A percentile compares a stretch with the other conserved stretches of the same genome.
Evolutionary conservation across 2,329 filamentous ascomycete genomes (phyloP).

Genomic region (Berkeleyomyces rouxiae): DNA sequence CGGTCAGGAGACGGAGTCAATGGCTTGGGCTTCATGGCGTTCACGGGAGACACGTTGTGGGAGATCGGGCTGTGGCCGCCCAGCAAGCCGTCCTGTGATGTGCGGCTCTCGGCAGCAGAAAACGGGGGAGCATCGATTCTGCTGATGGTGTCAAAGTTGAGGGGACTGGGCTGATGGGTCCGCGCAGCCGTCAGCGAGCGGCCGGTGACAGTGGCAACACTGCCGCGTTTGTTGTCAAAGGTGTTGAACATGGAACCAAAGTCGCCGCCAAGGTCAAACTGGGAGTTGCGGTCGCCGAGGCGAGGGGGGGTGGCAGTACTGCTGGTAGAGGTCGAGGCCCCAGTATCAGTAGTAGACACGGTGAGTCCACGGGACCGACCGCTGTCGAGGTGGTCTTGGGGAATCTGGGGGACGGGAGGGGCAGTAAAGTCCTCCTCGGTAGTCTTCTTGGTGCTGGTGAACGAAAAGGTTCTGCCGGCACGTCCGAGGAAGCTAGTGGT

Average conservation of each 20-base stretch:
- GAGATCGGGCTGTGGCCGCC: conserved; percentile 14
- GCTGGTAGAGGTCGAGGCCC: conserved; percentile 35
- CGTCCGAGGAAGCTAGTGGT: conserved; percentile 37
- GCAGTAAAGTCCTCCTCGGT: conserved; percentile 14
- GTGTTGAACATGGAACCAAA: conserved; percentile 38
- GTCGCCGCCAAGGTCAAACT: conserved; percentile 39
- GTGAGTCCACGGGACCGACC: conserved; percentile 8
- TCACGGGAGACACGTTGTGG: conserved; percentile 14
- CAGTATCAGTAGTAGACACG: conserved; percentile 10
- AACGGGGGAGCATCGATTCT: conserved; percentile 23
- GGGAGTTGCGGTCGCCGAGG: conserved; percentile 23
- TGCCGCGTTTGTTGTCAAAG: conserved; percentile 30
- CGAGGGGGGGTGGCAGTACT: conserved; percentile 36
- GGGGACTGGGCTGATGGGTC: conserved; percentile 26
- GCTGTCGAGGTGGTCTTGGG: conserved; percentile 7
- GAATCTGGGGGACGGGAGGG: conserved; percentile 20
- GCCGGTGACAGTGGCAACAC: conserved; percentile 23
- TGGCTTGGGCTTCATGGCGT: conserved; percentile 15
- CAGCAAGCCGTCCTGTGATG: conserved; percentile 34
- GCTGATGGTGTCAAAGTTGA: conserved; percentile 30
- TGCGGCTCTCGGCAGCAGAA: conserved; percentile 33
- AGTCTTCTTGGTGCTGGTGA: conserved; percentile 37
- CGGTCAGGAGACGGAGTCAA: conserved; percentile 24
- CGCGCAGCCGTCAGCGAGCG: conserved; percentile 32
- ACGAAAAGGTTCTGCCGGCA: conserved; percentile 42